Evolutionary conservation across 805 yeast species (phyloP).

Genomic region (Saturnispora besseyi): DNA sequence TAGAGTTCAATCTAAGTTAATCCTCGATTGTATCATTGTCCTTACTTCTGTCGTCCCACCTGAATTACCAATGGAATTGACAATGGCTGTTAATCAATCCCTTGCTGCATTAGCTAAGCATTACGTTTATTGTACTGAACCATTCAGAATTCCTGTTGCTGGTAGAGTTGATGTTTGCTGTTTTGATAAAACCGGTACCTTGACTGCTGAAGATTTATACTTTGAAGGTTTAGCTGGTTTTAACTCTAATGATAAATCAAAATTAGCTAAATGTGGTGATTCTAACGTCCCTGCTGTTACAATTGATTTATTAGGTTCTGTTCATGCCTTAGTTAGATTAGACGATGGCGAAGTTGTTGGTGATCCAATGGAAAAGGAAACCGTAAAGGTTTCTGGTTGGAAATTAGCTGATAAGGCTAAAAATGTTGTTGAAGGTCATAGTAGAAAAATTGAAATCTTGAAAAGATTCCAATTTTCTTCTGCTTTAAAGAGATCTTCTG

Average conservation of each 20-base stretch:
- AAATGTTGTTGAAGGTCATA: conserved; percentile 47
- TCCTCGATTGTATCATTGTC: conserved; percentile 90
- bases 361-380: conserved; percentile 98
- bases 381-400: conserved; percentile 84
- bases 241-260: conserved; percentile 40
- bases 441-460: conserved; percentile 51
- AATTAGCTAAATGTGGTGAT: conserved; percentile 40
- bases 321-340: conserved; percentile 88
- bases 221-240: conserved; percentile 96
- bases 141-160: conserved; percentile 94
- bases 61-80: conserved; percentile 96
- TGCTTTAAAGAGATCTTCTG: conserved; percentile 88
- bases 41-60: conserved; percentile 98
- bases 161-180: conserved; percentile 98
- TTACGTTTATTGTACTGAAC: conserved; percentile 94
- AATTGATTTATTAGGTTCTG: conserved; percentile 75
- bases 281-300: conserved; percentile 61
- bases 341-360: conserved; percentile 98
- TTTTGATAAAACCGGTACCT: conserved; percentile 96
- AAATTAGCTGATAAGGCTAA: conserved; percentile 53
- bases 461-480: conserved; percentile 98
- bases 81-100: conserved; percentile 95
- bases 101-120: conserved; percentile 78
- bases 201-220: conserved; percentile 92
- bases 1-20: conserved; percentile 85